Percentiles rank a stretch among this genome's conserved stretches.
Evolutionary conservation across 2,329 filamentous ascomycete genomes (phyloP).

Genomic region (Paracorniculantispora psalliotae): DNA sequence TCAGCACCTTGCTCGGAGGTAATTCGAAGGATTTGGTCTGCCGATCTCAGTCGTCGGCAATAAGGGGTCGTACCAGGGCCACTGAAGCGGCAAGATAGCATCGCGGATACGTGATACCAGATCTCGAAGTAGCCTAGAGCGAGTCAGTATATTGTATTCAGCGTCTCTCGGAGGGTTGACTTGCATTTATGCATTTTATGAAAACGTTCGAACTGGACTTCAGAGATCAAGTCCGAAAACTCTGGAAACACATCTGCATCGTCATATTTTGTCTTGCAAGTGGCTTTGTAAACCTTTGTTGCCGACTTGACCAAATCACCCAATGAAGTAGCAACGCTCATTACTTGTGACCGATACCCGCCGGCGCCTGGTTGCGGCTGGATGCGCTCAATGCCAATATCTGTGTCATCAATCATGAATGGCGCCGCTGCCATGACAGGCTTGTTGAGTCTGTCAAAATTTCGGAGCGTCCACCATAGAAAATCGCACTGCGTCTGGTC

Average conservation of each 20-base stretch:
- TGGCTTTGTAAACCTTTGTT: slow-evolving; percentile 19
- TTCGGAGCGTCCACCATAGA: slow-evolving; percentile 19
- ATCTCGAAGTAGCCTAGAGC: slow-evolving; percentile 17
- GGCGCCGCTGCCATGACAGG: slow-evolving; percentile 19
- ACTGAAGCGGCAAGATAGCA: slow-evolving; percentile 20
- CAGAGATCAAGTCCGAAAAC: slow-evolving; percentile 4
- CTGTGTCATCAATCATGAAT: slow-evolving; percentile 21
- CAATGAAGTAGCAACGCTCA: slow-evolving; percentile 12
- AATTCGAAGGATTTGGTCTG: slow-evolving; percentile 15
- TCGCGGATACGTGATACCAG: slow-evolving; percentile 20
- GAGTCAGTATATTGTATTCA: neutral
- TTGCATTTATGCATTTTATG: slow-evolving; percentile 16
- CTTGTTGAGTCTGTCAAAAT: slow-evolving; percentile 20
- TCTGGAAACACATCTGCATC: slow-evolving; percentile 16
- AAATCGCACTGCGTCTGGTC: slow-evolving; percentile 16
- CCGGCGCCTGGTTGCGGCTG: neutral
- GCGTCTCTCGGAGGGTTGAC: neutral
- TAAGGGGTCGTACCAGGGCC: slow-evolving; percentile 18
- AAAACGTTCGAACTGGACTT: slow-evolving; percentile 8
- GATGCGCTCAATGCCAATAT: slow-evolving; percentile 15
- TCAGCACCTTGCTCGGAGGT: slow-evolving; percentile 11
- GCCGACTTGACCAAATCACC: slow-evolving; percentile 19
- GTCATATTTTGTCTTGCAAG: slow-evolving; percentile 14
- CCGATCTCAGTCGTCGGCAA: slow-evolving; percentile 15
- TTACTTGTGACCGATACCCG: slow-evolving; percentile 16